Evolutionary conservation across 2,329 filamentous ascomycete species (phyloP).

Genomic region (Hypoxylon sp.): DNA sequence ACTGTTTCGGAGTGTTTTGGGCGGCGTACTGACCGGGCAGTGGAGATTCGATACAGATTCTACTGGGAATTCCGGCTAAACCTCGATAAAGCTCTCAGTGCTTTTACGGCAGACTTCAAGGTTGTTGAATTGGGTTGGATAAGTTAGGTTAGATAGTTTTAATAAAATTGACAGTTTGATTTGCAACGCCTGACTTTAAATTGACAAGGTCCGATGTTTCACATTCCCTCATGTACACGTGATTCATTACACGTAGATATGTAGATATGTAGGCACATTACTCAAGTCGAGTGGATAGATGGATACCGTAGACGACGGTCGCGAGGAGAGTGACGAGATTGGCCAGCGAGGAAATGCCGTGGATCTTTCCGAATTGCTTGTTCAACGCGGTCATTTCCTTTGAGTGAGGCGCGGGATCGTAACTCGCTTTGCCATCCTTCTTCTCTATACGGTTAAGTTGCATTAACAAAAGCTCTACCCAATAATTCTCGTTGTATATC

Average conservation of each 20-base stretch:
- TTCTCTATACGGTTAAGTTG: constrained; percentile 69
- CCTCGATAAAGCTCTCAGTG: constrained; percentile 17
- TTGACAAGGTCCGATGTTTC: constrained; percentile 13
- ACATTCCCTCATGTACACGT: constrained; percentile 33
- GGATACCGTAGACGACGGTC: constrained; percentile 82
- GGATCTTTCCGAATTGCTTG: constrained; percentile 82
- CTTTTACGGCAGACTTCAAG: constrained; percentile 11
- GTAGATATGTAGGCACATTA: constrained; percentile 48
- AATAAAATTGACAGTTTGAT: constrained; percentile 35
- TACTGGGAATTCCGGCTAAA: constrained; percentile 21
- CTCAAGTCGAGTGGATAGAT: constrained; percentile 75
- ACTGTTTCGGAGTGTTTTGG: constrained; percentile 43
- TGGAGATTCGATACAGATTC: constrained; percentile 17
- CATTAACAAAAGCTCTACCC: constrained; percentile 37
- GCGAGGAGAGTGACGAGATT: constrained; percentile 81
- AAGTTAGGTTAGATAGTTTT: constrained; percentile 19
- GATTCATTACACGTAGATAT: constrained; percentile 24
- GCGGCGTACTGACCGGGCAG: constrained; percentile 31
- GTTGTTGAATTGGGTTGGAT: constrained; percentile 4
- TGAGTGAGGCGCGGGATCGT: constrained; percentile 83
- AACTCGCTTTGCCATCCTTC: constrained; percentile 89
- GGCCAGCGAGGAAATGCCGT: constrained; percentile 84
- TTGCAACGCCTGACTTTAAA: constrained; percentile 13
- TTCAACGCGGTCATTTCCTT: constrained; percentile 87
- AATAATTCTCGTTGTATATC: constrained; percentile 46